Base-by-base conservation (phyloP, 345 rosid species). In the Hirschfeldia incana region DNA sequence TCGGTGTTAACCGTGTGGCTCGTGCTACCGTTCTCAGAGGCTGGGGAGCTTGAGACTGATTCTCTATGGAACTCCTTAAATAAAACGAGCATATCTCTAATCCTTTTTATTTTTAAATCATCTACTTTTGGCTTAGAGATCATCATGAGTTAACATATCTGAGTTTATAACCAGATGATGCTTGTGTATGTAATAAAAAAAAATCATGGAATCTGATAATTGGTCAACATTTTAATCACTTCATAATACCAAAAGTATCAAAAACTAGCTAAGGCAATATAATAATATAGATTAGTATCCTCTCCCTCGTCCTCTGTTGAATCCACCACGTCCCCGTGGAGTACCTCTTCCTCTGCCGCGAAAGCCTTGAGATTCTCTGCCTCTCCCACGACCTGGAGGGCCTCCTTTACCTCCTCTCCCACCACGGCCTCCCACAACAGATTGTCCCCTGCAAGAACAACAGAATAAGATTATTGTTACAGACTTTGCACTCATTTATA, bases 1-100 rank as follows among this genome's bases (percentile, higher is more conserved):
- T 95, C 1, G 99, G 98, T 26, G 94, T 95, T 63, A 95, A 93
- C 77, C 94, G 99, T 0, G 99, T 95, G 3, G 99, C 98, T 2
- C 88, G 86, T 34, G 98, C 99, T 3, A 95, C 99, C 1, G 82
- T 89, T 76, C 97, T 93, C 30, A 76, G 97, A 65, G 99, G 99
- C 6, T 95, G 97, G 99, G 98, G 83, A 83, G 98, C 98, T 73
- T 95, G 67, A 89, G 76, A 12, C 16, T 10, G 73, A 5, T 16
- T 16, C 39, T 53, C 67, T 63, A 12, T 33, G 64, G 12, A 59
- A 15, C 73, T 13, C 30, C 11, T 63, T 36, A 6, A 81, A 71
- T 71, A 81, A 81, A 70, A 72, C 65, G 59, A 30, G 61, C 3
- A 27, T 8, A 73, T 55, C 44, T 74, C 53, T 42, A 58, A 58